Evolutionary conservation across 2,329 filamentous ascomycete genomes (phyloP).

Genomic region (Ramularia endophylla): DNA sequence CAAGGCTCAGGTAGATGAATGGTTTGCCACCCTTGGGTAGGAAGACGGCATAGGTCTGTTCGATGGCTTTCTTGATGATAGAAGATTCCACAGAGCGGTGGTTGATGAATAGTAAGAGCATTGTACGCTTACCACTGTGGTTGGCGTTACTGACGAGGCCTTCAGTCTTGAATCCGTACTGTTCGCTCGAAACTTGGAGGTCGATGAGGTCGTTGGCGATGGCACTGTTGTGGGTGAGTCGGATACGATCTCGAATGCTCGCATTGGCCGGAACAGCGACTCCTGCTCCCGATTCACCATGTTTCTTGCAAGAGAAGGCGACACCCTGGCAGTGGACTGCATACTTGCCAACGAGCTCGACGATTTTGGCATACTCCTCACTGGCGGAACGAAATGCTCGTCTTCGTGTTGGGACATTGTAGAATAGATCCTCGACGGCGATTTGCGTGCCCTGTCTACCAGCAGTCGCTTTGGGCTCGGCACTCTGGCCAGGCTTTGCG

Average conservation of each 20-base stretch:
- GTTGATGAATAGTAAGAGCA: constrained; percentile 89
- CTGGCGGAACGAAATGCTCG: constrained; percentile 84
- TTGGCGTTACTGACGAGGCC: constrained; percentile 90
- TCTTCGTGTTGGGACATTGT: constrained; percentile 84
- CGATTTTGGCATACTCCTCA: constrained; percentile 96
- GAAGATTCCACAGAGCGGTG: constrained; percentile 88
- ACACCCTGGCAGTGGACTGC: constrained; percentile 88
- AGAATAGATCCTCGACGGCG: constrained; percentile 92
- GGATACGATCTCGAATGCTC: constrained; percentile 72
- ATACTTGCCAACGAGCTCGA: constrained; percentile 90
- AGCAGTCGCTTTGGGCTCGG: constrained; percentile 81
- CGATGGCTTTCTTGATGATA: constrained; percentile 79
- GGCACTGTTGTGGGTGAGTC: constrained; percentile 76
- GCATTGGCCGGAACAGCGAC: constrained; percentile 72
- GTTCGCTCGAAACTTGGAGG: constrained; percentile 64
- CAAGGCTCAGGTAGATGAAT: constrained; percentile 85
- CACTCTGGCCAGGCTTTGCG: constrained; percentile 77
- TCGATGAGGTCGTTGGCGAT: constrained; percentile 85
- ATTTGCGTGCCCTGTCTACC: constrained; percentile 90
- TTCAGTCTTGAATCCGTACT: constrained; percentile 76
- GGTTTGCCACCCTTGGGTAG: constrained; percentile 91
- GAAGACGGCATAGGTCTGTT: constrained; percentile 82
- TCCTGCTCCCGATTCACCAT: constrained; percentile 77
- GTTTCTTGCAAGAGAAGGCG: constrained; percentile 93
- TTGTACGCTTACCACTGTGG: constrained; percentile 86